A percentile compares a stretch with the other conserved stretches of the same genome.
Evolutionary conservation across 2,329 filamentous ascomycete genomes (phyloP).

Genomic region (Leptosphaerulina australis): DNA sequence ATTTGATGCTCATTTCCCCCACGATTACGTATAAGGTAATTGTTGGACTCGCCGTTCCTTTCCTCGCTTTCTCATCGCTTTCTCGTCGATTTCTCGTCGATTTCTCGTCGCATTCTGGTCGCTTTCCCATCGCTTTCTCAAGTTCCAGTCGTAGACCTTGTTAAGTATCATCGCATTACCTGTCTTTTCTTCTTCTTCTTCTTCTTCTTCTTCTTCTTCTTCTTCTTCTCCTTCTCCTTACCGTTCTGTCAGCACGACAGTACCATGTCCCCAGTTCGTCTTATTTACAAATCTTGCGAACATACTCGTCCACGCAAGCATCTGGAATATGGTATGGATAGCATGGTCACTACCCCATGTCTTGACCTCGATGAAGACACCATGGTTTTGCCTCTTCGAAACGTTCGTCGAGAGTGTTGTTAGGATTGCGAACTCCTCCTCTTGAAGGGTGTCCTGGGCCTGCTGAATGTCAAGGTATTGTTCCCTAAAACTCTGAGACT

Average conservation of each 20-base stretch:
- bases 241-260: too few species aligned
- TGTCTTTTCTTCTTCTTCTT: neutral
- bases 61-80: too few species aligned
- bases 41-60: too few species aligned
- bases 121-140: neutral
- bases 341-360: conserved; percentile 1
- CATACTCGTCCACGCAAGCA: neutral
- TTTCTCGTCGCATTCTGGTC: too few species aligned
- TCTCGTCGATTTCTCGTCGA: neutral
- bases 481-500: conserved; percentile 8
- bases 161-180: neutral
- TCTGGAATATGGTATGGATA: neutral
- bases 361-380: conserved; percentile 3
- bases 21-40: too few species aligned
- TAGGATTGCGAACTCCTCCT: neutral
- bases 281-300: neutral
- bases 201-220: too few species aligned
- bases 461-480: conserved; percentile 10
- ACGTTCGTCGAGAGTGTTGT: neutral
- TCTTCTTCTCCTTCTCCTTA: too few species aligned
- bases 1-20: too few species aligned
- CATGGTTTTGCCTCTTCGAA: conserved; percentile 10
- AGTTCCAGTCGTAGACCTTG: conserved; percentile 1
- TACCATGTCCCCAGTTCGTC: too few species aligned
- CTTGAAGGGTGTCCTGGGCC: neutral